Base-by-base conservation (phyloP, 2,329 filamentous ascomycete species). In the Verticillium isaacii region DNA sequence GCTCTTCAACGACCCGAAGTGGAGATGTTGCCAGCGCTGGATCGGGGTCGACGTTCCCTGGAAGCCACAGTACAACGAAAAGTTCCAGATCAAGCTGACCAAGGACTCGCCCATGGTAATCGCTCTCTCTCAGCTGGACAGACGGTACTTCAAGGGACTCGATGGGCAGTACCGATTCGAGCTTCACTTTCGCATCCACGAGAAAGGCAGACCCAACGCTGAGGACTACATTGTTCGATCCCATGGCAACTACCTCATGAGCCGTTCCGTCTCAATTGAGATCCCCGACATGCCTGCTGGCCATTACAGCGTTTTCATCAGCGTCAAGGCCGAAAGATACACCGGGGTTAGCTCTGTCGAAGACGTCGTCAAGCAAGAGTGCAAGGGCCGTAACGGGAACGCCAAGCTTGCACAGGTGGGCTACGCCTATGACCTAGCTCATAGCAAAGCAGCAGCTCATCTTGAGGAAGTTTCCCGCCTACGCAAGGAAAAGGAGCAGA, bases 11-110 rank as follows among this genome's bases (percentile, higher is more conserved):
- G 82, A 85, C 23, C 71, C 76, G 1, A 79, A 84, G 63, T 89
- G 86, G 86, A 78, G 80, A 54, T 80, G 82, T 58, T 82, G 80
- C 17, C 82, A 85, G 60, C 80, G 82, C 62, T 89, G 85, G 85
- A 84, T 87, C 57, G 84, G 83, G 1, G 80, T 87, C 11, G 80
- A 85, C 36, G 85, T 88, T 1, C 82, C 85, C 0, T 89, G 85
- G 85, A 85, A 82, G 68, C 74, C 82, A 1, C 80, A 86, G 60
- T 88, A 86, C 69, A 82, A 86, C 66, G 80, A 86, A 63, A 86
- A 85, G 68, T 88, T 88, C 68, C 78, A 82, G 62, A 81, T 89
- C 69, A 80, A 78, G 56, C 71, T 88, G 8, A 80, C 79, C 23
- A 79, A 83, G 59, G 77, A 84, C 37, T 84, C 85, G 0, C 84